Base-by-base conservation (phyloP, 345 rosid genomes). In the Lepidium aucheri region DNA sequence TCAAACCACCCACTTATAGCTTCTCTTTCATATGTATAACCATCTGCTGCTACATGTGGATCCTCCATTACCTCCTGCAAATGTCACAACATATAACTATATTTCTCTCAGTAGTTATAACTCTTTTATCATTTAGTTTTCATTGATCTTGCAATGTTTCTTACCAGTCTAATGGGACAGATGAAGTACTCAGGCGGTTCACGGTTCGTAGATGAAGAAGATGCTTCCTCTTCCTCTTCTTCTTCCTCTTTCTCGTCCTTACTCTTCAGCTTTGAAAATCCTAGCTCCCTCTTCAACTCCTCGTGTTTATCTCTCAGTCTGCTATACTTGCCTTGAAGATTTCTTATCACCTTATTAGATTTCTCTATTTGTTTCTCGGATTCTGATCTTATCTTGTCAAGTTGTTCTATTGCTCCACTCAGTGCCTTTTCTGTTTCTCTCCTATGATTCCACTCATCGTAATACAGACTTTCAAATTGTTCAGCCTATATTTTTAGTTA, bases 21-120 rank as follows among this genome's bases (percentile, higher is more conserved):
- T 58, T 78, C 85, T 38, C 84, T 77, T 80, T 87, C 97, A 24
- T 90, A 90, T 0, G 95, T 84, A 59, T 41, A 80, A 1, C 97
- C 95, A 43, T 87, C 97, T 0, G 95, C 87, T 26, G 95, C 95
- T 65, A 87, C 79, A 13, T 79, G 81, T 4, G 95, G 97, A 40
- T 86, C 90, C 75, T 39, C 81, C 97, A 90, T 90, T 16, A 87
- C 69, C 57, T 79, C 95, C 97, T 90, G 75, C 66, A 75, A 40
- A 5, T 44, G 9, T 17, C 12, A 45, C 26, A 45, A 17, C 50
- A 45, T 8, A 46, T 20, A 33, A 15, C 41, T 9, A 5, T 53
- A 9, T 53, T 14, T 16, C 14, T 69, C 20, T 9, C 51, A 15
- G 9, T 42, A 18, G 17, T 51, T 60, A n/a, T n/a, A n/a, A n/a